These are phyloP conservation scores for Mycena rosella DNA, from an alignment of 768 basidiomycete species.

Conservation along the genomic window DNA sequence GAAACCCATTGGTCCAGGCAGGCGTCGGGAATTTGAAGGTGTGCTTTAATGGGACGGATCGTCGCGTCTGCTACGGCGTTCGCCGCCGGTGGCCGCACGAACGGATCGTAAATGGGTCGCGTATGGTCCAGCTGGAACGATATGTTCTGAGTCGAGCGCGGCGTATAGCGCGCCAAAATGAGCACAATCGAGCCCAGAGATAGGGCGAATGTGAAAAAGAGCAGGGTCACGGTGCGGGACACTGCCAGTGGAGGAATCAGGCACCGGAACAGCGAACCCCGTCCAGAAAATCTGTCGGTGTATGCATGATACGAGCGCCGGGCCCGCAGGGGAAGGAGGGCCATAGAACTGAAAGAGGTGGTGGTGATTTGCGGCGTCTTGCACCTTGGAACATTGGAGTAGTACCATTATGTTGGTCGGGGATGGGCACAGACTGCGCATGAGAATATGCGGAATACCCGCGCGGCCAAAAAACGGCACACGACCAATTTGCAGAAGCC, in stretches of 20 bases:
- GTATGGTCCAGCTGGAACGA: conserved; percentile 15
- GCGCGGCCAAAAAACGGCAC: conserved; percentile 26
- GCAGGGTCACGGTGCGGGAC: conserved; percentile 12
- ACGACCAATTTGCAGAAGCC: conserved; percentile 22
- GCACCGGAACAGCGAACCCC: not conserved
- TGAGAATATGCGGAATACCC: not conserved
- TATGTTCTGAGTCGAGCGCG: conserved; percentile 6
- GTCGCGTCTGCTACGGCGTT: conserved; percentile 30
- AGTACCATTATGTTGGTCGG: not conserved
- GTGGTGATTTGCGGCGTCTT: not conserved
- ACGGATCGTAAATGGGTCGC: conserved; percentile 26
- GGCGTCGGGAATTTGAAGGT: conserved; percentile 25
- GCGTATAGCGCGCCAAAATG: conserved; percentile 3
- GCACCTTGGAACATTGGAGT: not conserved
- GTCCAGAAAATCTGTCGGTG: not conserved
- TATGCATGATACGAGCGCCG: conserved; percentile 15
- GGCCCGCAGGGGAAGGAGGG: conserved; percentile 1
- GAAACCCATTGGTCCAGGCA: conserved; percentile 36
- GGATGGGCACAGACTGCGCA: not conserved
- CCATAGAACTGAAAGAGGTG: conserved; percentile 6
- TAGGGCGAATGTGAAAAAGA: conserved; percentile 11
- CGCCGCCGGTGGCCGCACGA: conserved; percentile 27
- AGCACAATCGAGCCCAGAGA: conserved; percentile 9
- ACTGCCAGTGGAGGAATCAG: conserved; percentile 3
- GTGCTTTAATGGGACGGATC: conserved; percentile 32